phyloP scores from a whole-genome alignment of 345 rosid species.

The Rhizophora apiculata region DNA sequence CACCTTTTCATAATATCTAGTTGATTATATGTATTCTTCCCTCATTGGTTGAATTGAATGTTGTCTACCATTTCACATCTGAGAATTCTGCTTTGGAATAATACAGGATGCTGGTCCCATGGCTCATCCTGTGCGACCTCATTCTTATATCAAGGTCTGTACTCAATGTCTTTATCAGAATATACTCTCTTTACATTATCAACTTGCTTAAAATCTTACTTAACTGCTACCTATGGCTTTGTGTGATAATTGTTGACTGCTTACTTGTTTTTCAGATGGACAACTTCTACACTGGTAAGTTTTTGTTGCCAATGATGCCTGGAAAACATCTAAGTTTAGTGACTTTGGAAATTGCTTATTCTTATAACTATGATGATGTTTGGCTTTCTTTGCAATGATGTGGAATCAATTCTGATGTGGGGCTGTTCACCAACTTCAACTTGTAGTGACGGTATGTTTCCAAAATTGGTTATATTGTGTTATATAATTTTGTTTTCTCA shows the following conservation, averaged over 20 bases:
- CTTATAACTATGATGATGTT: conserved; percentile 16
- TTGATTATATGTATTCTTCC: neutral
- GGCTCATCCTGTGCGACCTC: conserved; percentile 99
- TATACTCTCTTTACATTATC: neutral
- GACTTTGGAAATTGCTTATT: conserved; percentile 11
- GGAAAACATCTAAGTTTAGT: neutral
- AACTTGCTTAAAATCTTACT: neutral
- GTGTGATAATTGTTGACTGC: conserved; percentile 17
- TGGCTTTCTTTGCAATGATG: conserved; percentile 20
- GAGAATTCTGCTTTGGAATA: conserved; percentile 3
- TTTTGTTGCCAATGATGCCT: conserved; percentile 7
- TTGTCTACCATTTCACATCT: neutral
- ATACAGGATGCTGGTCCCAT: conserved; percentile 96
- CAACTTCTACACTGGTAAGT: conserved; percentile 94
- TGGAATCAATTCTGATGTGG: conserved; percentile 31
- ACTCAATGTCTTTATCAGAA: conserved; percentile 7
- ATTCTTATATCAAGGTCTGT: conserved; percentile 94
- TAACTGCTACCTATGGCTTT: neutral
- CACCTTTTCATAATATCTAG: neutral
- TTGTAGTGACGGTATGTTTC: conserved; percentile 77
- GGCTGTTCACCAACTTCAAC: conserved; percentile 33
- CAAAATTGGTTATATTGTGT: neutral
- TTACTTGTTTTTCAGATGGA: conserved; percentile 71
- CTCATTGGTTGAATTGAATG: neutral
- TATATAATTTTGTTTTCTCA: conserved; percentile 5